Base-by-base conservation (phyloP, 2,329 filamentous ascomycete species). In the Rhynchosporium graminicola region DNA sequence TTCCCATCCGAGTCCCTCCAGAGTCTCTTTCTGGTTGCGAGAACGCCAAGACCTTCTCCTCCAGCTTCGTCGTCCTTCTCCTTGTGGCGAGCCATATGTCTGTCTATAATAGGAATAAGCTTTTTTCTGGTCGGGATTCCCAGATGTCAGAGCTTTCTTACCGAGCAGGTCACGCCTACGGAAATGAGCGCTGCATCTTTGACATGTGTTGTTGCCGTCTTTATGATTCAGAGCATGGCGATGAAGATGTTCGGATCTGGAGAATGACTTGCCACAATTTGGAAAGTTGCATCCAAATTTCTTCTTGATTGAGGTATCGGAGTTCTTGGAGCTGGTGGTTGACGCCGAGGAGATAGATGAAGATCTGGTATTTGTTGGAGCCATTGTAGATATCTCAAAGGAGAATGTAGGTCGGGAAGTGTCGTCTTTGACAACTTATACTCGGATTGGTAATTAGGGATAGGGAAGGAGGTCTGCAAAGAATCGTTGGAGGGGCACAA, bases 111-210 rank as follows among this genome's bases (percentile, higher is more conserved):
- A 26, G 31, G 43, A 26, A 46, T 57, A 48, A 55, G 50, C 29
- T 29, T 29, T 28, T n/a, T 57, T 51, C 67, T 60, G 63, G 63
- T 48, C 48, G 48, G 38, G 20, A 52, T 54, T 31, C 36, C 54
- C 40, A 48, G 51, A 36, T 33, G 20, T 31, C 15, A 40, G 8
- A 63, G 28, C 38, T 28, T 40, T 68, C 78, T 72, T 76, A 83
- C 82, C 80, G 61, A 85, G 74, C 42, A 85, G 73, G 70, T 85
- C 83, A 36, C 79, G 79, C 48, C 83, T 76, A 56, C 81, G 80
- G 70, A 85, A 85, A 69, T 84, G 82, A 13, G 82, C 80, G 59
- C 79, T 77, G 63, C 83, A 85, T 70, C 82, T 76, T 60, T 78
- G 72, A 67, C 83, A 85, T 2, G 81, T 83, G 65, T 79, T 79